These are phyloP conservation scores for Debaryomycetaceae sp. DNA, from an alignment of 1,139 yeast genomes.

Conservation along the genomic window DNA sequence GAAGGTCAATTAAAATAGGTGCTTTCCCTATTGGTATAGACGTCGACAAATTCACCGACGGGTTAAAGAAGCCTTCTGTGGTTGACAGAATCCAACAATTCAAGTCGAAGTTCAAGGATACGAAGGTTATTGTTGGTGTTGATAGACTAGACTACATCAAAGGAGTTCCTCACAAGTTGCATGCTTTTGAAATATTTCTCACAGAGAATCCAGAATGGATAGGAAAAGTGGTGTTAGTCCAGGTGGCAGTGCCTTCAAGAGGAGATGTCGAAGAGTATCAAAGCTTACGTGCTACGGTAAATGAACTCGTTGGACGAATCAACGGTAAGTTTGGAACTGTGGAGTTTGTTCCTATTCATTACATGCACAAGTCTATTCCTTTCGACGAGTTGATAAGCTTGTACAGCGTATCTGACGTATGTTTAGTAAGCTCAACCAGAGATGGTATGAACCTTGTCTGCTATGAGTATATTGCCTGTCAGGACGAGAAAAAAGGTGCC, in stretches of 20 bases:
- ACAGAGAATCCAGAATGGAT: slow-evolving; percentile 97
- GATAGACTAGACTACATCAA: slow-evolving; percentile 94
- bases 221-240: slow-evolving; percentile 93
- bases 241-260: slow-evolving; percentile 96
- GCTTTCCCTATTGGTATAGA: slow-evolving; percentile 99
- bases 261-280: slow-evolving; percentile 99
- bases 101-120: slow-evolving; percentile 57
- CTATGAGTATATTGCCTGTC: slow-evolving; percentile 96
- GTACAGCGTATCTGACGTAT: slow-evolving; percentile 83
- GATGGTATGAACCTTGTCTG: slow-evolving; percentile 98
- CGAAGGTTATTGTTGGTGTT: slow-evolving; percentile 90
- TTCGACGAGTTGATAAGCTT: slow-evolving; percentile 89
- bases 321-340: slow-evolving; percentile 96
- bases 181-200: slow-evolving; percentile 89
- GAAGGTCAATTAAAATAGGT: slow-evolving; percentile 79
- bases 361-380: slow-evolving; percentile 86
- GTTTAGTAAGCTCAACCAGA: slow-evolving; percentile 89
- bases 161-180: slow-evolving; percentile 95
- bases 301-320: slow-evolving; percentile 93
- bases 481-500: slow-evolving; percentile 80
- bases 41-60: slow-evolving; percentile 84
- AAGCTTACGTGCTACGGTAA: slow-evolving; percentile 86
- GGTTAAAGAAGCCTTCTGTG: slow-evolving; percentile 63
- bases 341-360: slow-evolving; percentile 96
- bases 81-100: slow-evolving; percentile 62